These are phyloP conservation scores for Fragaria nilgerrensis DNA, from an alignment of 306 rosid species.

Conservation along the genomic window DNA sequence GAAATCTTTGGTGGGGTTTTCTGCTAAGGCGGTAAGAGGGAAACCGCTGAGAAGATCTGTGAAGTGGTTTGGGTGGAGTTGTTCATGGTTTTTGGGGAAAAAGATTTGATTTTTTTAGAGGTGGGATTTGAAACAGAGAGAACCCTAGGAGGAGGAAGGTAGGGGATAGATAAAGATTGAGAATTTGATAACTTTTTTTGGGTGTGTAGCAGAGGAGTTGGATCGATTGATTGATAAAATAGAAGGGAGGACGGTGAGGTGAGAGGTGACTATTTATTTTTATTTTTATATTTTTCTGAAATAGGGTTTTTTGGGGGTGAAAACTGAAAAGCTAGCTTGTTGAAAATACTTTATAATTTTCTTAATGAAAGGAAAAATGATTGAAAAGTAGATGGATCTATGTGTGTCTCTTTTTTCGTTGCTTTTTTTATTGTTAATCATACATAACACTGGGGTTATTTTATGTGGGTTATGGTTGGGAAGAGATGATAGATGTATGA, in stretches of 20 bases:
- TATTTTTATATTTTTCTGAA: background rate
- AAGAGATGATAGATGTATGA: too few relatives aligned
- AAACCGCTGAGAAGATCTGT: conserved; percentile 39
- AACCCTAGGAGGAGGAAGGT: conserved; percentile 49
- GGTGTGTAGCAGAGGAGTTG: conserved; percentile 6
- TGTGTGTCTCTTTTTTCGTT: background rate
- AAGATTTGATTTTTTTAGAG: conserved; percentile 17
- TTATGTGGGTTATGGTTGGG: background rate
- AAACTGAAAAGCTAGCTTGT: background rate
- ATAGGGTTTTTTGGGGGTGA: background rate
- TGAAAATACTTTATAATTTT: background rate
- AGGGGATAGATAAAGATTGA: conserved; percentile 39
- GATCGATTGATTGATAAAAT: conserved; percentile 18
- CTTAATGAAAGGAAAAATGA: background rate
- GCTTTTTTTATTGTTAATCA: background rate
- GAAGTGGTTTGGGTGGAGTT: conserved; percentile 31
- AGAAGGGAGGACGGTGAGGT: conserved; percentile 7
- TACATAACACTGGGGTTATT: background rate
- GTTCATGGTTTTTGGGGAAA: conserved; percentile 20
- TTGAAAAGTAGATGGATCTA: background rate
- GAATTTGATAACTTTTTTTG: background rate
- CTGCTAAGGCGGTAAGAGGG: conserved; percentile 23
- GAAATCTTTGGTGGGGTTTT: conserved; percentile 36
- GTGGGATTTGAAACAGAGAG: conserved; percentile 40
- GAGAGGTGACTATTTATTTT: background rate